Percentiles rank a stretch among this genome's conserved stretches.
phyloP scores from a whole-genome alignment of 371 early-diverging fungal species.

The Syncephalastrum racemosum region DNA sequence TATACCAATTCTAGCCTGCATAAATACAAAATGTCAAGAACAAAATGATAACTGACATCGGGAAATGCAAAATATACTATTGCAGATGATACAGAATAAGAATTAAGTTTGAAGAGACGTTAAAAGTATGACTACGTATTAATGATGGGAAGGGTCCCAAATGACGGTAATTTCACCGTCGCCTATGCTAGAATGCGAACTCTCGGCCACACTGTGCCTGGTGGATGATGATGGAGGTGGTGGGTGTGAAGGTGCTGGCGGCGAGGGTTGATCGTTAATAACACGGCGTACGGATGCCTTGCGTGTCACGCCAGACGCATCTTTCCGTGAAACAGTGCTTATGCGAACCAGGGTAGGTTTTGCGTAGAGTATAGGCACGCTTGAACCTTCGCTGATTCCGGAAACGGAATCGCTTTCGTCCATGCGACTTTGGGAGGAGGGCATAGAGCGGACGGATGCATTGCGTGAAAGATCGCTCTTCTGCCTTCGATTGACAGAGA shows the following conservation, averaged over 20 bases:
- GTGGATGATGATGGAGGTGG: too few species aligned
- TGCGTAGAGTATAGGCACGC: conserved; percentile 16
- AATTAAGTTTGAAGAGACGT: too few species aligned
- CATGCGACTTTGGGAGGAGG: conserved; percentile 6
- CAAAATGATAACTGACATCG: too few species aligned
- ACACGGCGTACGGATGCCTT: conserved; percentile 28
- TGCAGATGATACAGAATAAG: too few species aligned
- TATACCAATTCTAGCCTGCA: too few species aligned
- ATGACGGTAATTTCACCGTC: conserved; percentile 42
- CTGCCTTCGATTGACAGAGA: conserved; percentile 19
- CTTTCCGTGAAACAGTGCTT: conserved; percentile 19
- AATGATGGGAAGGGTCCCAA: conserved; percentile 14
- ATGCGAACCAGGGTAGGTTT: conserved; percentile 32
- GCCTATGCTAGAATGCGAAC: conserved; percentile 21
- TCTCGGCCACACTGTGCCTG: conserved; percentile 17
- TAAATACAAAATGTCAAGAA: too few species aligned
- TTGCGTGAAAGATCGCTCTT: conserved; percentile 18
- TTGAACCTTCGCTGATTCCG: background rate
- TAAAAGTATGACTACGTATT: too few species aligned
- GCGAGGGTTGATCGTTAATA: background rate
- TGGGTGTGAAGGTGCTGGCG: too few species aligned
- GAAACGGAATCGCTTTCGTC: conserved; percentile 5
- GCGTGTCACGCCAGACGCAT: conserved; percentile 17
- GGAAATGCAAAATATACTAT: too few species aligned
- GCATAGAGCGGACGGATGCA: conserved; percentile 12